Percentiles rank a stretch among this genome's conserved stretches.
phyloP scores from a whole-genome alignment of 768 basidiomycete species.

The Clathrus columnatus region DNA sequence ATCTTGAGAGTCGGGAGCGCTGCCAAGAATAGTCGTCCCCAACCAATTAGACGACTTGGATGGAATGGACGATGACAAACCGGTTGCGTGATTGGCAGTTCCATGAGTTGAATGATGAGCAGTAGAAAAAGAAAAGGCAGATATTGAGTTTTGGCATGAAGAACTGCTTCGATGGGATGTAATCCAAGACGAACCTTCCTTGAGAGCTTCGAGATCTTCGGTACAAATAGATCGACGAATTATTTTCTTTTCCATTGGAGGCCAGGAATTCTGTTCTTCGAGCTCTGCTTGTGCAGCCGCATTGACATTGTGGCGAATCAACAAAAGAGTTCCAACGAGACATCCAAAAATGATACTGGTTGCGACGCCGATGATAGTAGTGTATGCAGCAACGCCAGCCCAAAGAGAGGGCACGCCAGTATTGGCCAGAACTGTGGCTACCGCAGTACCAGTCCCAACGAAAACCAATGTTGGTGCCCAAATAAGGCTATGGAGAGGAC shows the following conservation, averaged over 20 bases:
- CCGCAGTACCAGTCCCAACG: conserved; percentile 44
- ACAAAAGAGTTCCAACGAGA: conserved; percentile 52
- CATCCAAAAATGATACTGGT: conserved; percentile 48
- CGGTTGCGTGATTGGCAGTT: conserved; percentile 25
- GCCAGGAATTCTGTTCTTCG: conserved; percentile 42
- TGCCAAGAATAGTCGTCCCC: conserved; percentile 34
- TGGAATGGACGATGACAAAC: conserved; percentile 26
- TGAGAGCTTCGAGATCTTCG: conserved; percentile 63
- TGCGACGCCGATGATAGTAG: conserved; percentile 39
- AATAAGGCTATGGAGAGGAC: conserved; percentile 62
- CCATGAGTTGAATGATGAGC: conserved; percentile 36
- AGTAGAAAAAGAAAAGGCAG: conserved; percentile 68
- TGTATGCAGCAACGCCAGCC: conserved; percentile 52
- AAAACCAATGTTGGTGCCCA: conserved; percentile 58
- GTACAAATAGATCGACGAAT: conserved; percentile 57
- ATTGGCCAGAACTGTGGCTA: conserved; percentile 50
- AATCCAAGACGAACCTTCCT: conserved; percentile 76
- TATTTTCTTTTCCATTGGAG: conserved; percentile 42
- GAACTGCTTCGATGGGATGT: conserved; percentile 49
- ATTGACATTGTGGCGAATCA: conserved; percentile 54
- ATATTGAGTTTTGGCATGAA: conserved; percentile 48
- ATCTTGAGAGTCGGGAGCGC: conserved; percentile 25
- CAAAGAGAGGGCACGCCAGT: conserved; percentile 48
- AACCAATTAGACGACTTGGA: conserved; percentile 60
- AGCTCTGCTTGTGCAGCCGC: conserved; percentile 39